Conservation (phyloP, 805 yeast species). For the Wickerhamiella kazuoi region DNA sequence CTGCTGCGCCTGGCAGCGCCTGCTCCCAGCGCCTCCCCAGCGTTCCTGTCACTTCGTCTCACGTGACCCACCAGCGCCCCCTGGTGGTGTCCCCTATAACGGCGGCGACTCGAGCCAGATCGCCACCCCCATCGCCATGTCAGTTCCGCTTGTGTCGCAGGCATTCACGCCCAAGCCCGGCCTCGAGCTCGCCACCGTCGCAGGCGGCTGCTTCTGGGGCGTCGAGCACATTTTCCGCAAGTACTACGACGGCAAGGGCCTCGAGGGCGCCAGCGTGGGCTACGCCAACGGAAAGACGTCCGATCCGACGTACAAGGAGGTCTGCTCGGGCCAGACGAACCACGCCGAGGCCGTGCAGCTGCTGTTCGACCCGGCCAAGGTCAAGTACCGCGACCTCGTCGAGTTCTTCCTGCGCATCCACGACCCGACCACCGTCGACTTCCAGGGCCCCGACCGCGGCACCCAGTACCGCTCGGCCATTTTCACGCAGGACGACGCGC, state of each 20-base stretch:
- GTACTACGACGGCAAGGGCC: slow-evolving; percentile 41
- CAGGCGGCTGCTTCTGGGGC: slow-evolving; percentile 37
- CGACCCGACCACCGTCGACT: slow-evolving; percentile 73
- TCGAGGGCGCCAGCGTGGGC: slow-evolving; percentile 71
- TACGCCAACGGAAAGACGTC: slow-evolving; percentile 56
- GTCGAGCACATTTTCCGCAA: slow-evolving; percentile 70
- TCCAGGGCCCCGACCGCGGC: slow-evolving; percentile 81
- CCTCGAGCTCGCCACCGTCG: slow-evolving; percentile 27
- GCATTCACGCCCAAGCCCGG: slow-evolving; percentile 1
- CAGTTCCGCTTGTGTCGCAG: not conserved
- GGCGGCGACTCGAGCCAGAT: too few species aligned
- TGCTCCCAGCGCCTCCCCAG: too few species aligned
- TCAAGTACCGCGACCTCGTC: slow-evolving; percentile 42
- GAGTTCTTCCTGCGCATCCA: slow-evolving; percentile 83
- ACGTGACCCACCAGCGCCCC: too few species aligned
- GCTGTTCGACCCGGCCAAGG: slow-evolving; percentile 54
- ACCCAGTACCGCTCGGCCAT: slow-evolving; percentile 81
- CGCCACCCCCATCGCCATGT: not conserved
- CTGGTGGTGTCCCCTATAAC: too few species aligned
- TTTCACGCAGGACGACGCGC: slow-evolving; percentile 41
- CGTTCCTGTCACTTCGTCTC: too few species aligned
- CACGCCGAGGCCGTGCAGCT: slow-evolving; percentile 76
- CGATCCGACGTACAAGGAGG: slow-evolving; percentile 48
- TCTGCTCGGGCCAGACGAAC: slow-evolving; percentile 60
- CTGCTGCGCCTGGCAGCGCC: too few species aligned